phyloP scores from a whole-genome alignment of 1,139 yeast genomes.

The Protomyces pachydermus region DNA sequence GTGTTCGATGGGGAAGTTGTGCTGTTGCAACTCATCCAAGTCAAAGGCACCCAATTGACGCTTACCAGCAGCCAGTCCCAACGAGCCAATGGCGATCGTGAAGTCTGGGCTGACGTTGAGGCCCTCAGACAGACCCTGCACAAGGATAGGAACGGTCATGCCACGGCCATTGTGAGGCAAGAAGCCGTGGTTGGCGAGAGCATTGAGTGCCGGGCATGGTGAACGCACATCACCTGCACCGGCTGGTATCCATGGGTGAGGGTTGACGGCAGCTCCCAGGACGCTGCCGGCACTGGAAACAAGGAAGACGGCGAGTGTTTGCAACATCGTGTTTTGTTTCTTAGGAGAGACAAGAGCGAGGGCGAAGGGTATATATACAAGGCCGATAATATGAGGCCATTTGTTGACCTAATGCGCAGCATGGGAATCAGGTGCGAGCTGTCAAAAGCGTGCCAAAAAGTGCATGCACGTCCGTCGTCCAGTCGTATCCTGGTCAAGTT shows the following conservation, averaged over 20 bases:
- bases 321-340: not conserved
- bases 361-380: too few relatives aligned
- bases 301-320: not conserved
- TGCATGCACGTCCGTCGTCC: too few relatives aligned
- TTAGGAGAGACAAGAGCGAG: too few relatives aligned
- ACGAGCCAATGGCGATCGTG: conserved; percentile 8
- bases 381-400: too few relatives aligned
- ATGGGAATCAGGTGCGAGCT: too few relatives aligned
- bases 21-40: conserved; percentile 14
- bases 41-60: conserved; percentile 13
- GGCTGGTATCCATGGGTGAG: conserved; percentile 22
- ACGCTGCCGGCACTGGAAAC: not conserved
- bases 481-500: too few relatives aligned
- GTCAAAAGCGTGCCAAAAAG: too few relatives aligned
- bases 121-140: conserved; percentile 6
- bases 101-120: conserved; percentile 19
- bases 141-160: conserved; percentile 2
- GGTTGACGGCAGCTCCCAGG: conserved; percentile 15
- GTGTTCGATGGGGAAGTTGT: conserved; percentile 16
- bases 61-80: conserved; percentile 1
- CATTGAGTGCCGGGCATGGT: conserved; percentile 20
- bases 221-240: conserved; percentile 18
- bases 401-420: too few relatives aligned
- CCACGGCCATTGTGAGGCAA: conserved; percentile 10
- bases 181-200: conserved; percentile 21